Conservation (phyloP, 1,284 basidiomycete species). For the Porogramme epimiltina region DNA sequence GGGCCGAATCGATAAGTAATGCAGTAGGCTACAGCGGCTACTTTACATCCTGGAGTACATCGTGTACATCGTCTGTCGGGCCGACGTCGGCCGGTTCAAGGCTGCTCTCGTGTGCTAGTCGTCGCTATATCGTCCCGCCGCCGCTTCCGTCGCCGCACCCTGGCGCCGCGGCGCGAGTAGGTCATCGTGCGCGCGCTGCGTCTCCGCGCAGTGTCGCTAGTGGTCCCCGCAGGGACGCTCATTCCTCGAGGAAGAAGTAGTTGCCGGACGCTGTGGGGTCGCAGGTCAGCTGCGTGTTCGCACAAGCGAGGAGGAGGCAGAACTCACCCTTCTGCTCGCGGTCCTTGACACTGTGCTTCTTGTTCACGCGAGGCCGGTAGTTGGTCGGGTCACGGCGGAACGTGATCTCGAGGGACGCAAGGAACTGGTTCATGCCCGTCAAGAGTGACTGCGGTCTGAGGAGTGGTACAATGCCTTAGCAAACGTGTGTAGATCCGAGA, state of each 20-base stretch:
- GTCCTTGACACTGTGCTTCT: slow-evolving; percentile 90
- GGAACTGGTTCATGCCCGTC: slow-evolving; percentile 91
- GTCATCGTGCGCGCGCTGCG: not conserved
- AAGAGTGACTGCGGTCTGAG: slow-evolving; percentile 79
- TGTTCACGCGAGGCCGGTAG: slow-evolving; percentile 93
- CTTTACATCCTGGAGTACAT: slow-evolving; percentile 23
- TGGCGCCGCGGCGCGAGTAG: not conserved
- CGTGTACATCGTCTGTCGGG: slow-evolving; percentile 16
- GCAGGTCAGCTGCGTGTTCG: slow-evolving; percentile 7
- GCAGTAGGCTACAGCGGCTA: slow-evolving; percentile 10
- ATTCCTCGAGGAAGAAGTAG: slow-evolving; percentile 92
- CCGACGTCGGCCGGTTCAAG: too few species aligned
- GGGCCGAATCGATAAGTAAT: too few species aligned
- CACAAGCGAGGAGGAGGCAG: slow-evolving; percentile 1
- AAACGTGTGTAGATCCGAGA: too few species aligned
- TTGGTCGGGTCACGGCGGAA: slow-evolving; percentile 97
- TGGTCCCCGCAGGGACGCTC: not conserved
- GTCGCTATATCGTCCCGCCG: too few species aligned
- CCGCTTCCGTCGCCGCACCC: not conserved
- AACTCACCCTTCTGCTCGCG: slow-evolving; percentile 87
- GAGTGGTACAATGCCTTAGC: too few species aligned
- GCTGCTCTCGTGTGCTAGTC: too few species aligned
- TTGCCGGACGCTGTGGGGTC: slow-evolving; percentile 66
- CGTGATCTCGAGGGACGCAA: slow-evolving; percentile 91
- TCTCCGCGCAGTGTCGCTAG: not conserved